Evolutionary conservation across 305 asterid genomes (phyloP), one percentile per base, ranked within the genome.

Genomic region (Solanum aculeatissimum): DNA sequence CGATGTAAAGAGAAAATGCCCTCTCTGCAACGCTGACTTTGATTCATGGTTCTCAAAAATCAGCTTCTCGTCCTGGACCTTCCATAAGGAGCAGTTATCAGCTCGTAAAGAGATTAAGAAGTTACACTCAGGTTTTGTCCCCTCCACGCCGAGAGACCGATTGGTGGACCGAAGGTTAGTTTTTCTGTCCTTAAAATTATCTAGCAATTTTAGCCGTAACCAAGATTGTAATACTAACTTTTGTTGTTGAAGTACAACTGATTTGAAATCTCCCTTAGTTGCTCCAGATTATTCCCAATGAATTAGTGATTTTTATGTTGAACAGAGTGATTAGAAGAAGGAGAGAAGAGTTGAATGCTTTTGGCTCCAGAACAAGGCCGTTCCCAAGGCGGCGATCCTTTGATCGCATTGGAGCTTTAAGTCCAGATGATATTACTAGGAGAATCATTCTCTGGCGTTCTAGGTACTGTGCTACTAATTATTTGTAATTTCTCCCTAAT

Each of bases 371-470:
- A 80, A 84, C 91, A 69, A 89, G 89, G 85, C 87, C 77, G 70
- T 81, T 89, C 43, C 95, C 89, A 3, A 82, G 77, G 87, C 87
- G 71, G 70, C 86, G 95, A 51, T 86, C 92, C 15, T 91, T 92
- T 85, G 87, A 84, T 43, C 62, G 19, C 16, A 53, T 21, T 58
- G 77, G 83, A 19, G 84, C 42, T 81, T 89, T 74, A 51, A 62
- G 82, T 83, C 83, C 87, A 25, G 90, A 85, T 83, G 85, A 82
- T 85, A 70, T 86, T 83, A 86, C 86, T 32, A 87, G 89, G 87
- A 91, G 93, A 83, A 84, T 87, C 83, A 77, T 83, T 69, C 83
- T 65, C 32, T 92, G 95, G 95, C 91, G 95, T 25, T 87, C 89
- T 13, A 92, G 94, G 95, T 92, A 84, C 43, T n/a, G 4, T 75